Evolutionary conservation across 2,329 filamentous ascomycete species (phyloP), one percentile per base, ranked within the genome.

Genomic region (Helminthosporium solani): DNA sequence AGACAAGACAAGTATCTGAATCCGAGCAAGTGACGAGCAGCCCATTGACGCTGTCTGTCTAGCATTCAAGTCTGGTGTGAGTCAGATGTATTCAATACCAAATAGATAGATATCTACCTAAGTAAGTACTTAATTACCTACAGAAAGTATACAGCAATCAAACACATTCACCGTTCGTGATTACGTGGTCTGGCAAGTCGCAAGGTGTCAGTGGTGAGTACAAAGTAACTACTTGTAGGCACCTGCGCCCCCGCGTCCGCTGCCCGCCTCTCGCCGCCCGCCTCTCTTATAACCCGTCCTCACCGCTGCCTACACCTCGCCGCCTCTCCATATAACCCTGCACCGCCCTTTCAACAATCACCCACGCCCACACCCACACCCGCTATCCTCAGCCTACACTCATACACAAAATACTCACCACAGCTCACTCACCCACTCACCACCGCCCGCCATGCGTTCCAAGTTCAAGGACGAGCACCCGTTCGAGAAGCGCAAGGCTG

Each of bases 391-490:
- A 21, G 16, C 33, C 8, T 34, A 16, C 11, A 34, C n/a, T 9
- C 33, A 34, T 8, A 15, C 14, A 15, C n/a, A 33, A 9, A 18
- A 34, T 34, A 19, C 14, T 34, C 42, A 44, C 46, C 48, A 52
- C 45, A 51, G 33, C 48, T 44, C 51, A 49, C 19, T 44, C 41
- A 48, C 51, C 40, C 40, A 45, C 6, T 25, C 23, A 5, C n/a
- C n/a, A 46, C 40, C 37, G 43, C 42, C 41, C 55, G 60, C 47
- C 80, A 96, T 96, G 90, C 88, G 91, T 72, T 95, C 90, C 81
- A 97, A 97, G 85, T 99, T 99, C 78, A 99, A 99, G 90, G 94
- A 99, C 86, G 94, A 97, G 84, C 94, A 97, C 75, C 90, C 90
- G 66, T 97, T 97, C 74, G 94, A 97, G 87, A 99, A 99, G 89